A percentile compares a stretch with the other conserved stretches of the same genome.
phyloP scores from a whole-genome alignment of 805 yeast species.

The Metschnikowia aberdeeniae region DNA sequence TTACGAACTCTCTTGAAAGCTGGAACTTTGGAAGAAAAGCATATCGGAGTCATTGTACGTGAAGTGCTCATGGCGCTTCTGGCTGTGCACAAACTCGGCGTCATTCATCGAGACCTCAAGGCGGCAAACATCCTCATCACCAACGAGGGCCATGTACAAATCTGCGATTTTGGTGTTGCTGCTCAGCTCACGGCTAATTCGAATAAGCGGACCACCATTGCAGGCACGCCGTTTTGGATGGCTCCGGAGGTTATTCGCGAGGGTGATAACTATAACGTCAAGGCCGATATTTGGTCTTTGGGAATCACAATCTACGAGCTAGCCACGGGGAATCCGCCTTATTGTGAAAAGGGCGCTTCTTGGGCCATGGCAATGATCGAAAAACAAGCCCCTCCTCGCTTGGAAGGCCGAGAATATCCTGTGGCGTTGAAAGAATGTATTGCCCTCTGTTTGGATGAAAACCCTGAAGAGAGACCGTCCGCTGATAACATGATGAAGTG shows the following conservation, averaged over 20 bases:
- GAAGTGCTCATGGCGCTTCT: conserved; percentile 76
- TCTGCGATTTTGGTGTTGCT: conserved; percentile 98
- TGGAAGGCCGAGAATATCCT: conserved; percentile 86
- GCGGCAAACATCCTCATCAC: conserved; percentile 92
- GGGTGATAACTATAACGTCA: conserved; percentile 80
- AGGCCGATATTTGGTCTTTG: conserved; percentile 96
- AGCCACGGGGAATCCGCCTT: conserved; percentile 97
- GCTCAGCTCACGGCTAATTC: conserved; percentile 79
- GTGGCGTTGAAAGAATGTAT: conserved; percentile 76
- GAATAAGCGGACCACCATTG: conserved; percentile 86
- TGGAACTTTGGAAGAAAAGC: conserved; percentile 82
- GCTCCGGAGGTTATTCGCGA: conserved; percentile 97
- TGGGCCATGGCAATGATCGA: conserved; percentile 94
- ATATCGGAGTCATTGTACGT: conserved; percentile 77
- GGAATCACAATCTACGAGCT: conserved; percentile 94
- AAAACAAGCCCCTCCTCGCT: conserved; percentile 87
- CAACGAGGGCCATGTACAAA: conserved; percentile 82
- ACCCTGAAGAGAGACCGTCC: conserved; percentile 78
- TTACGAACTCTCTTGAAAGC: conserved; percentile 80
- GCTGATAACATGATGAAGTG: conserved; percentile 82
- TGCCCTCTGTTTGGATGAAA: conserved; percentile 90
- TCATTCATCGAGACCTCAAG: conserved; percentile 93
- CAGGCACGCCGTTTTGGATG: conserved; percentile 98
- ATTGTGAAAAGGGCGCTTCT: conserved; percentile 89
- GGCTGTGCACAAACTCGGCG: conserved; percentile 82